A percentile compares a stretch with the other conserved stretches of the same genome.
Evolutionary conservation across 176 grass and related monocot species (phyloP).

Genomic region (Cymbopogon citratus): DNA sequence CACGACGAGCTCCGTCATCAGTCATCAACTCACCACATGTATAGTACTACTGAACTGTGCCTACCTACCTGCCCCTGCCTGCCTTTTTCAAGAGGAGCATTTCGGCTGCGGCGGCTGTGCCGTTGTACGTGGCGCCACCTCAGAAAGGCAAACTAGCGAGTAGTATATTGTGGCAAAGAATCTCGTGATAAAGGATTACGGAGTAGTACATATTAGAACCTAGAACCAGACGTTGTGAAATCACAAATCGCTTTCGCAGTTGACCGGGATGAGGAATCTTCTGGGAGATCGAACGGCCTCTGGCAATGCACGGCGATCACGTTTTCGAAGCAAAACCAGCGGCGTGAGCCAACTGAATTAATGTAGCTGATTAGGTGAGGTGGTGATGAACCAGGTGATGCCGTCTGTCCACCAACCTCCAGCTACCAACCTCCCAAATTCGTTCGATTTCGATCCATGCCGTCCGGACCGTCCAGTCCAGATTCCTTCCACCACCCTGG

Average conservation of each 20-base stretch:
- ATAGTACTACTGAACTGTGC: no score
- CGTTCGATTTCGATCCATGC: neutral
- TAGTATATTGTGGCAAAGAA: no score
- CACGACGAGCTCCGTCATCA: neutral
- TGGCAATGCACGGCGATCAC: neutral
- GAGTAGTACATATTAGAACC: neutral
- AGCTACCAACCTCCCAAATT: constrained; percentile 37
- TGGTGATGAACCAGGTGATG: constrained; percentile 31
- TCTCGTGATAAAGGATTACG: neutral
- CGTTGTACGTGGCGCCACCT: constrained; percentile 14
- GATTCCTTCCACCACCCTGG: neutral
- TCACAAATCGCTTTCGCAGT: neutral
- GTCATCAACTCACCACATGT: neutral
- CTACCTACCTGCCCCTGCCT: neutral
- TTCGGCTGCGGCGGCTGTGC: neutral
- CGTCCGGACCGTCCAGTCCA: constrained; percentile 7
- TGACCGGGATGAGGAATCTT: neutral
- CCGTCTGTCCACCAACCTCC: constrained; percentile 57
- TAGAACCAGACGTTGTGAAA: neutral
- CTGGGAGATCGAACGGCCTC: neutral
- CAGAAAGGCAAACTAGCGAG: neutral
- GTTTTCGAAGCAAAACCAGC: neutral
- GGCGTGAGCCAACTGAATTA: neutral
- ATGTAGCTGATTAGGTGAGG: constrained; percentile 15
- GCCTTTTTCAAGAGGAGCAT: neutral